Base-by-base conservation (phyloP, 306 rosid genomes). In the Vigna trinervia region DNA sequence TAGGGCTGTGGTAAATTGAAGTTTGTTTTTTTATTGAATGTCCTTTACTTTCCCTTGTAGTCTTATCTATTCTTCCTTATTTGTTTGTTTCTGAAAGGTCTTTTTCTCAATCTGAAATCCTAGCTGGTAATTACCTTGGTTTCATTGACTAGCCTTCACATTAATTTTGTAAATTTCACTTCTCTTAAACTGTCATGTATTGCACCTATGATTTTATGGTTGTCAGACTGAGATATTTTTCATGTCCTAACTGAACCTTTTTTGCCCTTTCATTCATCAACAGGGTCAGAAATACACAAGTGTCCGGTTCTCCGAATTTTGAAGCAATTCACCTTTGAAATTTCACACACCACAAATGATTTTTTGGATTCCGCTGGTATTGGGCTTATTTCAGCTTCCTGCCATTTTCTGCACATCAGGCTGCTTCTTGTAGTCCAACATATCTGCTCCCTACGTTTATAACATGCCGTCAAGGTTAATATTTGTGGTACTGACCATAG, bases 211-310 rank as follows among this genome's bases (percentile, higher is more conserved):
- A 74, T 83, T 82, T 87, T 74, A 86, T 83, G 85, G 80, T 73
- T 87, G 82, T 86, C 92, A 79, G 78, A 20, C 54, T 61, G 7
- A 87, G 97, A 90, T 89, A 89, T 92, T 94, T 94, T 92, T 81
- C 90, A 83, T 85, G 84, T 83, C 82, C 93, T 86, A 83, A 87
- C 90, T 82, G 87, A 87, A 78, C 86, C 84, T 70, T 78, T 76
- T 72, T 87, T 6, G 80, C 93, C 87, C 80, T 90, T 90, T 86
- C 84, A 54, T 79, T 90, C 87, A 81, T 80, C 90, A 74, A 79
- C 83, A 84, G 6, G 94, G 96, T 84, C 90, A 87, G 86, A 85
- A 69, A 78, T 81, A 84, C 92, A 88, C 92, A 81, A 83, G 90
- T 74, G 78, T 81, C 89, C 84, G 56, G 78, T 52, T 77, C 68